Evolutionary conservation across 352 stramenopile species (phyloP).

Genomic region (Pseudoperonospora humuli): DNA sequence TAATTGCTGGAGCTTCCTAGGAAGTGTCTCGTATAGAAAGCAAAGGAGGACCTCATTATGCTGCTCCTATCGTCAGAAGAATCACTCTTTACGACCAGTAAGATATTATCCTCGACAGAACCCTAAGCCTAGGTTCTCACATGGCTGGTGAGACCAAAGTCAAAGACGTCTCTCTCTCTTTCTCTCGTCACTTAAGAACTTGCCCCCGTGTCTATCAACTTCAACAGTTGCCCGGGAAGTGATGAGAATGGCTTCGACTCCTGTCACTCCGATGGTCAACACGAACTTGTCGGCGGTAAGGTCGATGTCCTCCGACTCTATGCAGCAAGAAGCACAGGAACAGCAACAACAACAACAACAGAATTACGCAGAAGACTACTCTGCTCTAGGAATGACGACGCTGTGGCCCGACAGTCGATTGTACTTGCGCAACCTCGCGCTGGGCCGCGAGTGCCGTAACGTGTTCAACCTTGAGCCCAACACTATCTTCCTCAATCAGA

Average conservation of each 20-base stretch:
- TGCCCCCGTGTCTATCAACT: too few species aligned
- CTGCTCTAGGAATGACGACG: slow-evolving; percentile 47
- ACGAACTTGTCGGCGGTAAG: slow-evolving; percentile 1
- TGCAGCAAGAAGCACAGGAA: slow-evolving; percentile 17
- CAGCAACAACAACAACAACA: slow-evolving; percentile 21
- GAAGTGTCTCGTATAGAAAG: too few species aligned
- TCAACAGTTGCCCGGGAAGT: neutral
- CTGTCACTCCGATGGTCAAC: slow-evolving; percentile 6
- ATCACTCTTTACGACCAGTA: too few species aligned
- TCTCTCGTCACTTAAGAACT: too few species aligned
- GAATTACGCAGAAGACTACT: neutral
- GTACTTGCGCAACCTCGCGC: slow-evolving; percentile 48
- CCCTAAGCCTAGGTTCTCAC: too few species aligned
- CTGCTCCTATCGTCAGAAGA: too few species aligned
- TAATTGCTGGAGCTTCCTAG: too few species aligned
- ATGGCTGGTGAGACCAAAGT: too few species aligned
- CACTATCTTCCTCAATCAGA: slow-evolving; percentile 77
- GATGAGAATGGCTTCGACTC: slow-evolving; percentile 30
- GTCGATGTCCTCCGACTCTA: slow-evolving; percentile 4
- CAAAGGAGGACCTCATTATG: too few species aligned
- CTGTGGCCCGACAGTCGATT: slow-evolving; percentile 56
- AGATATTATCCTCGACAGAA: too few species aligned
- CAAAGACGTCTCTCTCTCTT: neutral
- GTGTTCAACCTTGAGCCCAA: slow-evolving; percentile 79
- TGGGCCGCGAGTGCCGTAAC: slow-evolving; percentile 59